phyloP scores from a whole-genome alignment of 768 basidiomycete species.

The Trametes punicea region DNA sequence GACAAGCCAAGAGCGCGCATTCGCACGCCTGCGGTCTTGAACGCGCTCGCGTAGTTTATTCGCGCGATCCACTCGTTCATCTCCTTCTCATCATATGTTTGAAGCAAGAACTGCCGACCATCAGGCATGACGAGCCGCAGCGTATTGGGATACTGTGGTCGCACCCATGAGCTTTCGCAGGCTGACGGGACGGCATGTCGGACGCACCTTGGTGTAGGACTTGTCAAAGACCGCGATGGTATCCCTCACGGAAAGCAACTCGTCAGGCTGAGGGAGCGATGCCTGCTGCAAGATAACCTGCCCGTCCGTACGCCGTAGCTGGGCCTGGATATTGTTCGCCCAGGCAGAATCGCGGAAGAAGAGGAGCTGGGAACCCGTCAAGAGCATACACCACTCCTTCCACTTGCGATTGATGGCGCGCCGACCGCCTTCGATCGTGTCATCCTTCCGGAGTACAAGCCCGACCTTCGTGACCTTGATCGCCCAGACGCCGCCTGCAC shows the following conservation, averaged over 20 bases:
- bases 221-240: constrained; percentile 78
- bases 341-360: constrained; percentile 77
- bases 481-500: constrained; percentile 35
- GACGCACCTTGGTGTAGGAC: constrained; percentile 69
- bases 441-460: constrained; percentile 78
- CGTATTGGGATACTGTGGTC: constrained; percentile 53
- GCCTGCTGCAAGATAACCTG: constrained; percentile 38
- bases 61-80: constrained; percentile 87
- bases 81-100: constrained; percentile 63
- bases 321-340: constrained; percentile 45
- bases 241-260: constrained; percentile 74
- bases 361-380: constrained; percentile 88
- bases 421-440: constrained; percentile 70
- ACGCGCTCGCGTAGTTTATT: constrained; percentile 93
- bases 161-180: background rate
- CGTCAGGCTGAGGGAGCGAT: constrained; percentile 72
- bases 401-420: constrained; percentile 80
- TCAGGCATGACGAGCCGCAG: constrained; percentile 76
- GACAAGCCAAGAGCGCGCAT: constrained; percentile 77
- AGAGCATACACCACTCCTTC: constrained; percentile 78
- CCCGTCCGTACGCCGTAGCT: constrained; percentile 36
- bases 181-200: constrained; percentile 23
- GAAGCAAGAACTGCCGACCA: constrained; percentile 80
- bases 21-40: constrained; percentile 78
- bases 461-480: constrained; percentile 82